Evolutionary conservation across 23 red algal species (phyloP), one percentile per base, ranked within the genome.

Genomic region (Porphyridium purpureum): DNA sequence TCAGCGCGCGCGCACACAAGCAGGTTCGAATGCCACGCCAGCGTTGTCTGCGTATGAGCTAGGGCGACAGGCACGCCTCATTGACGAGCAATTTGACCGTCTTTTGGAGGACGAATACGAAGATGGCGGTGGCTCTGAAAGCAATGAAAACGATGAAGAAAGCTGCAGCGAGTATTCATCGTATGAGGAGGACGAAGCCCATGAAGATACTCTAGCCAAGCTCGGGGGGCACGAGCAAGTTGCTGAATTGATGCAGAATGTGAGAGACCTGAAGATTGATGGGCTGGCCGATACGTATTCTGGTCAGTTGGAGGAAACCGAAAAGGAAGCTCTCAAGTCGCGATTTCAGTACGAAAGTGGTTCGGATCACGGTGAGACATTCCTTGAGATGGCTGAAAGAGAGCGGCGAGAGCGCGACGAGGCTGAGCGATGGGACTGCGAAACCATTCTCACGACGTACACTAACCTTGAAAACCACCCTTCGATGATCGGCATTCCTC

Each of bases 381-480:
- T 59, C 47, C 32, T 54, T 52, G 33, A 57, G 24, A 67, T 64
- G 21, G 73, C 66, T 5, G 59, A 54, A 33, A 44, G 59, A 47
- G 63, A 55, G 29, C 19, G 47, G 47, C 46, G 65, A 35, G 31
- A 68, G 47, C 52, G 51, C 51, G 62, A 82, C 24, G 60, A 82
- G 52, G n/a, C n/a, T n/a, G n/a, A n/a, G n/a, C n/a, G n/a, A n/a
- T 85, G 80, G 80, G 80, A 85, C 64, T 85, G 80, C 40, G 68
- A 74, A 33, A 85, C 80, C 11, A 69, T 85, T 14, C 7, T 85
- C 21, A 64, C 69, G 1, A 85, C 80, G 9, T 85, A 85, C 44
- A 69, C 25, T n/a, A 85, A 72, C 31, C 17, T 66, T 5, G 80
- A 85, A 19, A 85, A 85, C 54, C 68, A 73, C 23, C 80, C 80